A percentile compares a stretch with the other conserved stretches of the same genome.
Conservation (phyloP, 768 basidiomycete species). For the Gyrodon lividus region DNA sequence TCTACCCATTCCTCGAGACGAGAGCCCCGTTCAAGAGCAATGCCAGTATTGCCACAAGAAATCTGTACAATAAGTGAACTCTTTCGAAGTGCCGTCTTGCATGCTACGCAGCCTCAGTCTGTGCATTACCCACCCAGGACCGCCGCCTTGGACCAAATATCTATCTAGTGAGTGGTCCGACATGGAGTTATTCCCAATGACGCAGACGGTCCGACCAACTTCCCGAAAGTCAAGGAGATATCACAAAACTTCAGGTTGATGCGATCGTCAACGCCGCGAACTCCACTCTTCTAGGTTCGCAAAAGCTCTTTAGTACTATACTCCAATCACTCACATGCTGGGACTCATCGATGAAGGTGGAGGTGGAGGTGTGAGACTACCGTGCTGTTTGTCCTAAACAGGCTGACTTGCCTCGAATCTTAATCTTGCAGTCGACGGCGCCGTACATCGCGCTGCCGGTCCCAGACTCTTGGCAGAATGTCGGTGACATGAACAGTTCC, state of each 20-base stretch:
- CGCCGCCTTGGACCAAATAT: constrained; percentile 53
- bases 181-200: not conserved
- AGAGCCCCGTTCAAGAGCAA: too few relatives aligned
- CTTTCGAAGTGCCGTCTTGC: constrained; percentile 45
- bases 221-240: constrained; percentile 66
- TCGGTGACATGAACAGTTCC: constrained; percentile 30
- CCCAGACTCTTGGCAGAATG: constrained; percentile 66
- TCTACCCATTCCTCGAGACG: too few relatives aligned
- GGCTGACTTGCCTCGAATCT: not conserved
- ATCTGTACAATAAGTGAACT: constrained; percentile 58
- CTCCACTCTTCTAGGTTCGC: constrained; percentile 59
- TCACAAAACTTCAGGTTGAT: constrained; percentile 69
- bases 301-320: not conserved
- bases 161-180: constrained; percentile 56
- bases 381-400: not conserved
- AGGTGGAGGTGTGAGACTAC: constrained; percentile 58
- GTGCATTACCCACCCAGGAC: constrained; percentile 34
- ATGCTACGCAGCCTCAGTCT: constrained; percentile 27
- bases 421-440: constrained; percentile 73
- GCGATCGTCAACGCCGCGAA: constrained; percentile 86
- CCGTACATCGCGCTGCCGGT: constrained; percentile 78
- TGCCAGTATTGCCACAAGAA: constrained; percentile 34
- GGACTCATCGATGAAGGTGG: constrained; percentile 49
- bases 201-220: too few relatives aligned
- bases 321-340: not conserved